A percentile compares a stretch with the other conserved stretches of the same genome.
phyloP scores from a whole-genome alignment of 1,284 basidiomycete genomes.

The Ganoderma multipileum region DNA sequence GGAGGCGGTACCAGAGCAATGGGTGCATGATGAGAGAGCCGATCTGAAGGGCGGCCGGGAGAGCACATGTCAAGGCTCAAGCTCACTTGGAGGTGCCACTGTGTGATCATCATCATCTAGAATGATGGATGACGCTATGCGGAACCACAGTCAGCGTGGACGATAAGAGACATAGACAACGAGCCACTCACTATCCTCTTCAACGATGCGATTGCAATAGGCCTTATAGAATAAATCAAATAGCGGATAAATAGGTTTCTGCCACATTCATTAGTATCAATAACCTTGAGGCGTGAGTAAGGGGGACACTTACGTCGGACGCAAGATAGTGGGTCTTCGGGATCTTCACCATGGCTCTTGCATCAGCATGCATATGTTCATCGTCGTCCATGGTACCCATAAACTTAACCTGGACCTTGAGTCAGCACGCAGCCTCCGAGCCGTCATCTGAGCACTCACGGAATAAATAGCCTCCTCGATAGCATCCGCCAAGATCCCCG shows the following conservation, averaged over 20 bases:
- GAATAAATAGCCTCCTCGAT: conserved; percentile 21
- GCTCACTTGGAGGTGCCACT: conserved; percentile 10
- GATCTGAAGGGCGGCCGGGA: no score
- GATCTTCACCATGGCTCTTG: background rate
- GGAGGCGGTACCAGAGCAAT: no score
- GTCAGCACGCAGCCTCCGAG: background rate
- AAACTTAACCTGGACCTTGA: conserved; percentile 8
- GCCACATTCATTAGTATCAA: background rate
- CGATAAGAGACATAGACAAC: background rate
- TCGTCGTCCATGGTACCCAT: background rate
- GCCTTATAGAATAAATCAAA: conserved; percentile 15
- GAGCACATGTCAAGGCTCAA: background rate
- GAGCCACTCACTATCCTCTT: background rate
- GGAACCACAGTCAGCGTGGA: background rate
- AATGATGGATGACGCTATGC: background rate
- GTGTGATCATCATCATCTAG: conserved; percentile 2
- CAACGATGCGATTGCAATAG: background rate
- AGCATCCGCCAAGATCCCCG: conserved; percentile 17
- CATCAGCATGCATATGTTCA: conserved; percentile 8
- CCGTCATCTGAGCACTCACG: conserved; percentile 10
- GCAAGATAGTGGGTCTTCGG: conserved; percentile 17
- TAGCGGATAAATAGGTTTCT: conserved; percentile 12
- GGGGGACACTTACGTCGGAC: conserved; percentile 13
- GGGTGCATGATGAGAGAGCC: no score
- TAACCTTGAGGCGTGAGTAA: no score